Percentiles rank a stretch among this genome's conserved stretches.
Evolutionary conservation across 1,139 yeast species (phyloP).

Genomic region (Zygoascus meyerae): DNA sequence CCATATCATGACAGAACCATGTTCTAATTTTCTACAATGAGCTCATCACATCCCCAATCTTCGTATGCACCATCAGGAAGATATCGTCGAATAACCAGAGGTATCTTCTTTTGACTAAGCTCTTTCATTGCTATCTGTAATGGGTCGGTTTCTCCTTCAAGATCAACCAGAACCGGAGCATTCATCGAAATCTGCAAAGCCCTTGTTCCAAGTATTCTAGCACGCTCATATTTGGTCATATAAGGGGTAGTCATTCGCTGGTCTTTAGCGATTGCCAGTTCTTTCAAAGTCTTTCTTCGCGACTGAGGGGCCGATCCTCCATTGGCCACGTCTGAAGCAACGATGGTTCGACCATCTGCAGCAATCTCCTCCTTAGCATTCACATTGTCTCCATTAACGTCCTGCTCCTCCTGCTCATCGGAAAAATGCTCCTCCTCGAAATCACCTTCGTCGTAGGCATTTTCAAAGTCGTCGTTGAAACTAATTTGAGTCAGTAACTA

Average conservation of each 20-base stretch:
- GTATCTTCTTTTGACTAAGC: slow-evolving; percentile 88
- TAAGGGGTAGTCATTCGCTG: slow-evolving; percentile 93
- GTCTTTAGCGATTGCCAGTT: slow-evolving; percentile 83
- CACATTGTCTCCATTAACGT: slow-evolving; percentile 29
- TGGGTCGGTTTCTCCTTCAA: slow-evolving; percentile 99
- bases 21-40: slow-evolving; percentile 70
- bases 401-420: slow-evolving; percentile 54
- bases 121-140: slow-evolving; percentile 97
- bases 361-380: slow-evolving; percentile 48
- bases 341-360: slow-evolving; percentile 68
- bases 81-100: slow-evolving; percentile 90
- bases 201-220: slow-evolving; percentile 92
- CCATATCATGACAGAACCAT: not conserved
- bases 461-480: slow-evolving; percentile 67
- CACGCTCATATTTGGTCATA: slow-evolving; percentile 97
- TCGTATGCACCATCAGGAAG: slow-evolving; percentile 96
- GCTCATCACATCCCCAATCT: slow-evolving; percentile 98
- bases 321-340: slow-evolving; percentile 51
- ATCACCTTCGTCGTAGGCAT: slow-evolving; percentile 61
- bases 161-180: slow-evolving; percentile 95
- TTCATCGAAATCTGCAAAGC: slow-evolving; percentile 93
- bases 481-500: slow-evolving; percentile 25
- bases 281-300: slow-evolving; percentile 64
- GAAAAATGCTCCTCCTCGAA: slow-evolving; percentile 78
- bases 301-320: slow-evolving; percentile 36